These are phyloP conservation scores for Suhomyces bokatorum DNA, from an alignment of 1,139 yeast species.

Conservation along the genomic window DNA sequence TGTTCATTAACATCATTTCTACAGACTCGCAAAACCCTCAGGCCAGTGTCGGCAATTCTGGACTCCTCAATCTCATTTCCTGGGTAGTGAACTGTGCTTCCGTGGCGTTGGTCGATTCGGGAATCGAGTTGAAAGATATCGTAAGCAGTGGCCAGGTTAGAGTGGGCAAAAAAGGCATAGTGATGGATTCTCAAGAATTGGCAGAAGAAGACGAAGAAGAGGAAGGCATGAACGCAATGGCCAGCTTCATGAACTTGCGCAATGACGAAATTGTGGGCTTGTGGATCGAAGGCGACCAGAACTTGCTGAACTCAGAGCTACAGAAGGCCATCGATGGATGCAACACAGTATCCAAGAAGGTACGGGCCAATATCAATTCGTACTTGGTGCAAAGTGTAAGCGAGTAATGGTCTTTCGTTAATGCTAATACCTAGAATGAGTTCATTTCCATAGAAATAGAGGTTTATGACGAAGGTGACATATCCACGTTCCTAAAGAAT, in stretches of 20 bases:
- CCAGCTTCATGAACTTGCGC: slow-evolving; percentile 54
- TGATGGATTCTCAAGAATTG: slow-evolving; percentile 22
- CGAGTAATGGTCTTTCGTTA: not conserved
- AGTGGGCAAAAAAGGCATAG: slow-evolving; percentile 17
- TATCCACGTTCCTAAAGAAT: no score
- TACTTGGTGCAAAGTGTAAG: slow-evolving; percentile 20
- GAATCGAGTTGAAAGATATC: slow-evolving; percentile 74
- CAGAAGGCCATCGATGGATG: slow-evolving; percentile 42
- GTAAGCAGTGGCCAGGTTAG: slow-evolving; percentile 70
- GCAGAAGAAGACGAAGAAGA: slow-evolving; percentile 21
- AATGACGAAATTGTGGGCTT: slow-evolving; percentile 56
- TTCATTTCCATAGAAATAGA: no score
- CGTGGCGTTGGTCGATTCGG: slow-evolving; percentile 79
- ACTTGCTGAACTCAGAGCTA: slow-evolving; percentile 29
- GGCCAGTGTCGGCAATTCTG: slow-evolving; percentile 29
- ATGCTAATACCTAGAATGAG: not conserved
- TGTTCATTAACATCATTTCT: slow-evolving; percentile 69
- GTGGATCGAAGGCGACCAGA: slow-evolving; percentile 50
- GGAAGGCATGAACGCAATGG: slow-evolving; percentile 42
- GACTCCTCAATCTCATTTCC: slow-evolving; percentile 40
- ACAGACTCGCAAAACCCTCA: slow-evolving; percentile 21
- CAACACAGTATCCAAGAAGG: slow-evolving; percentile 39
- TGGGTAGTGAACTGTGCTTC: slow-evolving; percentile 62
- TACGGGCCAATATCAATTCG: slow-evolving; percentile 50
- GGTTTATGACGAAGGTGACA: no score